Conservation (phyloP, 306 rosid genomes). For the Luffa acutangula region DNA sequence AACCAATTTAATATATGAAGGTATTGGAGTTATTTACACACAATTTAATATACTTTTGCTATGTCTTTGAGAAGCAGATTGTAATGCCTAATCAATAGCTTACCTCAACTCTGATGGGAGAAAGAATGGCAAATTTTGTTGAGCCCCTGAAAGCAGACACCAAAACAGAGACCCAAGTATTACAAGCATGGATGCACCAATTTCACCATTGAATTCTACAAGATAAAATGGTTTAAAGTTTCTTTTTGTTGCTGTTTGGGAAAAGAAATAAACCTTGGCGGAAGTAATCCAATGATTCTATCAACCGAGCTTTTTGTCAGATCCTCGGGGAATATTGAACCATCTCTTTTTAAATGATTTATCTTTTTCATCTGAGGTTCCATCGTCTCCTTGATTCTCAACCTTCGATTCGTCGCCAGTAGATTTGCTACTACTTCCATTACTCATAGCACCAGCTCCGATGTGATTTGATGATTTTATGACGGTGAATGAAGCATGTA, state of each 20-base stretch:
- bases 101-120: slow-evolving; percentile 27
- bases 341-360: slow-evolving; percentile 85
- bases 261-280: neutral
- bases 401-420: slow-evolving; percentile 49
- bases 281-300: slow-evolving; percentile 13
- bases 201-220: neutral
- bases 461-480: slow-evolving; percentile 19
- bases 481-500: slow-evolving; percentile 70
- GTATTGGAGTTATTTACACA: slow-evolving; percentile 16
- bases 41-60: slow-evolving; percentile 13
- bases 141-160: slow-evolving; percentile 20
- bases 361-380: slow-evolving; percentile 82
- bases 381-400: slow-evolving; percentile 74
- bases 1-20: slow-evolving; percentile 8
- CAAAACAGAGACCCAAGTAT: slow-evolving; percentile 11
- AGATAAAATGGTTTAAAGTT: neutral
- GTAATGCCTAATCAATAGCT: slow-evolving; percentile 23
- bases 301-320: slow-evolving; percentile 46
- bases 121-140: slow-evolving; percentile 22
- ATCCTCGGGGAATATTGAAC: slow-evolving; percentile 72
- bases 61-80: slow-evolving; percentile 20
- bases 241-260: neutral
- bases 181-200: neutral
- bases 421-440: slow-evolving; percentile 67
- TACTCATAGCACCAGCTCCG: slow-evolving; percentile 43